phyloP scores from a whole-genome alignment of 1,284 basidiomycete species.

The Boletus mariae region DNA sequence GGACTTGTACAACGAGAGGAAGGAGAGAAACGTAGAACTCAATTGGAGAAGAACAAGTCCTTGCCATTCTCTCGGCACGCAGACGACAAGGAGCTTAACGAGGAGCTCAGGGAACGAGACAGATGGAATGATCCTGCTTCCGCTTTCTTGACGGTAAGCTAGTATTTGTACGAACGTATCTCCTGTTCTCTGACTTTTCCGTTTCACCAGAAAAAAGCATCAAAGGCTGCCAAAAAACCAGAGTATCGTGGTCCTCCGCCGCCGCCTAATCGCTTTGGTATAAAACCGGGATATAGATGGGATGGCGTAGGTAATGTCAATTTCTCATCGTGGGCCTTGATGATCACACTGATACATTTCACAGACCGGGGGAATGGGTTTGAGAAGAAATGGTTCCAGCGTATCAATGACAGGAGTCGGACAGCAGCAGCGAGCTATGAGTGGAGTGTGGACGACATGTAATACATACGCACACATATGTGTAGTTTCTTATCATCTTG shows the following conservation, averaged over 20 bases:
- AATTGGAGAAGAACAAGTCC: constrained; percentile 65
- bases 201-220: constrained; percentile 57
- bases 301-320: constrained; percentile 82
- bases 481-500: constrained; percentile 1
- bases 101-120: constrained; percentile 73
- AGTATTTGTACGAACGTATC: not conserved
- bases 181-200: constrained; percentile 3
- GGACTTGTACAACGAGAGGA: constrained; percentile 87
- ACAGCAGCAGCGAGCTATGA: constrained; percentile 68
- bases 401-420: constrained; percentile 70
- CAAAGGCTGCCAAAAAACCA: constrained; percentile 75
- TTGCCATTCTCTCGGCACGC: constrained; percentile 74
- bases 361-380: constrained; percentile 91
- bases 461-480: constrained; percentile 21
- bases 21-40: constrained; percentile 56
- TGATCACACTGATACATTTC: constrained; percentile 8
- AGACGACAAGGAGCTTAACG: constrained; percentile 85
- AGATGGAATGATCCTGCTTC: constrained; percentile 96
- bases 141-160: constrained; percentile 82
- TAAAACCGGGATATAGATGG: constrained; percentile 95
- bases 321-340: not conserved
- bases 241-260: constrained; percentile 86
- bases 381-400: constrained; percentile 89
- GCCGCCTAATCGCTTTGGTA: constrained; percentile 92
- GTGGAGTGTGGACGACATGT: constrained; percentile 93